Evolutionary conservation across 805 yeast genomes (phyloP), one percentile per base, ranked within the genome.

Genomic region (Metschnikowia anglica): DNA sequence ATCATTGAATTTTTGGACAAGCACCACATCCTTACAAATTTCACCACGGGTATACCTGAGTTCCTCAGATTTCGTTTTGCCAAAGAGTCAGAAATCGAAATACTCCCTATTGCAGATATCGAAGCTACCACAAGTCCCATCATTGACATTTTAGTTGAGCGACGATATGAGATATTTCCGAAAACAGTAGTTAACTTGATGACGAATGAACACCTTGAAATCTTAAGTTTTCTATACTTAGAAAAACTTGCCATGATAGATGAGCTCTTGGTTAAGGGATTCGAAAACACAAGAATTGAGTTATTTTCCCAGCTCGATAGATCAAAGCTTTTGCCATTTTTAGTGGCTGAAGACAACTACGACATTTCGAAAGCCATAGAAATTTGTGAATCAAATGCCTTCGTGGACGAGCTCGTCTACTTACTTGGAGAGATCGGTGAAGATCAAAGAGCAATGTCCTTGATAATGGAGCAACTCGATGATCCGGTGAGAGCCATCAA

Each of bases 341-440:
- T 91, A 44, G 76, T 74, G 51, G 70, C 68, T 35, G 78, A 80
- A 47, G 73, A 73, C 20, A 79, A 83, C 51, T 85, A 84, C 58
- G 77, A 85, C 47, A 77, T 89, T 32, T 85, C 80, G 31, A 52
- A 59, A 24, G 96, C 97, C 0, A 77, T 90, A n/a, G 61, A 65
- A 11, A 60, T 83, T 1, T 87, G 95, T 54, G 80, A 81, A 46
- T 45, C 59, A 9, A 66, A 72, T 17, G 72, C 72, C 1, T 72
- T 76, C 30, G 73, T 72, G 30, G 79, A 83, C 30, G 98, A 91
- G 55, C 69, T 89, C 30, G 95, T 93, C 0, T 89, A 80, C 55
- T 63, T 93, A 23, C 73, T 88, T 47, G 95, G 96, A 4, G 79
- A 80, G 53, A 81, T 86, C 19, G 98, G 99, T 1, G 85, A 86